Evolutionary conservation across 208 protist species (phyloP), one percentile per base, ranked within the genome.

Genomic region (Trypanosoma avium): DNA sequence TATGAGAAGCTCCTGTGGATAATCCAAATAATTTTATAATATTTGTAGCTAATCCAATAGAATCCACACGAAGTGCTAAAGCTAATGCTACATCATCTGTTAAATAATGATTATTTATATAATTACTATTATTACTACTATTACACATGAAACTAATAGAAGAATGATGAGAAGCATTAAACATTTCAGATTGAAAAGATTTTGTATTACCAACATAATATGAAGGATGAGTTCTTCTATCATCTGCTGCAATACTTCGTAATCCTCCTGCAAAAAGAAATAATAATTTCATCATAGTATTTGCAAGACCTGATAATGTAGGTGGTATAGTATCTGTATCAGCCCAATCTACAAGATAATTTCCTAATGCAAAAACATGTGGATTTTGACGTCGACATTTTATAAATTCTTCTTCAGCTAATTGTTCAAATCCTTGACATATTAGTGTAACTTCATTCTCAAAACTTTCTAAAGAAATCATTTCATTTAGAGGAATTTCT

Each of bases 261-360:
- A 80, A 62, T 10, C 82, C 82, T 21, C 82, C 82, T 17, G 82
- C 78, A 60, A 88, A 84, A 29, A 88, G 67, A 48, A 77, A 85
- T 36, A 88, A 61, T 15, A 84, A 69, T 60, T 88, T 88, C 22
- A 83, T 43, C 7, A 85, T 50, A 1, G 59, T 50, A 22, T 75
- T 85, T 26, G 80, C 46, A 21, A 58, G 55, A 7, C 82, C 70
- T 10, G 66, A 67, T n/a, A 82, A 17, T 7, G 75, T 72, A 12
- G 69, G 62, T 5, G 78, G 71, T 21, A 40, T 8, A 62, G 54
- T 24, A 55, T 49, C 46, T 61, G 38, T 22, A 61, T 63, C 69
- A 45, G 1, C 47, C 64, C 72, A 24, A 65, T 62, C 12, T 21
- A 67, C 71, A 50, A 50, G 35, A 17, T 64, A 38, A 19, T 67